Base-by-base conservation (phyloP, 495 filamentous ascomycete species). In the Daldinia caldariorum region DNA sequence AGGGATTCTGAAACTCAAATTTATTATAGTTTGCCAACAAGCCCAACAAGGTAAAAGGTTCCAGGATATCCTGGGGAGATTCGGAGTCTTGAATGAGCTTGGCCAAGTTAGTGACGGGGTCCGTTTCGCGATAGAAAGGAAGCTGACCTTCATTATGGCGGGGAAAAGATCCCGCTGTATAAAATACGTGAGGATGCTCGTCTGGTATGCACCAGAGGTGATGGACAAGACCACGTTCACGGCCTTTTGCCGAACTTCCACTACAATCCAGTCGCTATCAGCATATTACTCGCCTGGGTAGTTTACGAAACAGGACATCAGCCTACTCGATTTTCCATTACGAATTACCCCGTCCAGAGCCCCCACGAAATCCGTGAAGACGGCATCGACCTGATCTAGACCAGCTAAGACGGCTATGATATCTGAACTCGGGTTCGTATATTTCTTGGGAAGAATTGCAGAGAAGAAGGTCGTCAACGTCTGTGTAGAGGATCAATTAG, bases 11-110 rank as follows among this genome's bases (percentile, higher is more conserved):
- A 63, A 96, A 93, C 80, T 99, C 95, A 73, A 98, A 99, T 79
- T 97, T 99, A 85, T 97, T 97, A 85, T 97, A 98, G 79, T 99
- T 99, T 70, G 91, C 93, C 60, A 99, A 81, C n/a, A 97, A 81
- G 7, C 94, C 96, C 5, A 97, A 81, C 41, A 97, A 85, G 32
- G 90, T 86, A 63, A 97, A 94, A 0, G 94, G 91, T 60, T 91
- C 87, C 29, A 92, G 83, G 51, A 86, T 87, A 68, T 88, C 82
- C 1, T 83, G 77, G 3, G 85, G 79, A 55, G 83, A 84, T 38
- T 94, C 90, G 10, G 88, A 85, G 62, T 97, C 93, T 81, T 97
- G 92, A 60, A 97, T 89, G 75, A 92, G 92, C 94, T 97, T 69
- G 6, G 22, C 41, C 5, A 9, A 2, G 65, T 78, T 41, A 58